Evolutionary conservation across 176 grass and related monocot genomes (phyloP).

Genomic region (Pharus latifolius): DNA sequence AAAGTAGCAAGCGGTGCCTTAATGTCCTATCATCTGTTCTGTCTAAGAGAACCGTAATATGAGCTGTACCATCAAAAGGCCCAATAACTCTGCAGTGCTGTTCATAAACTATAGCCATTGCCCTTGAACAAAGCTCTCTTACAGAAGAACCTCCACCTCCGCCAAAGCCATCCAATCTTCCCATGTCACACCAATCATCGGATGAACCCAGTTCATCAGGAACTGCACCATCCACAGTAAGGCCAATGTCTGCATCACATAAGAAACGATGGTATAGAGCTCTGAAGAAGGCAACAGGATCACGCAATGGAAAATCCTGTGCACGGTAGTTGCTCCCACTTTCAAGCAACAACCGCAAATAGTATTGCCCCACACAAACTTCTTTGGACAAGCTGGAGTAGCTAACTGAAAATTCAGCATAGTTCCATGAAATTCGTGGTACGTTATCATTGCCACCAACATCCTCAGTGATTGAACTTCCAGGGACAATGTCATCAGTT

Average conservation of each 20-base stretch:
- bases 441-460: constrained; percentile 43
- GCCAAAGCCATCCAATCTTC: constrained; percentile 97
- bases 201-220: constrained; percentile 94
- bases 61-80: constrained; percentile 89
- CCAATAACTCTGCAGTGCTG: constrained; percentile 90
- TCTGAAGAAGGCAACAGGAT: constrained; percentile 93
- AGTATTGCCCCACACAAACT: constrained; percentile 98
- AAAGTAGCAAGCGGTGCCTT: constrained; percentile 70
- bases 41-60: constrained; percentile 94
- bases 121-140: constrained; percentile 94
- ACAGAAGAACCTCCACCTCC: constrained; percentile 92
- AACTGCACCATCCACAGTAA: constrained; percentile 95
- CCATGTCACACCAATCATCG: constrained; percentile 99
- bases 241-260: constrained; percentile 92
- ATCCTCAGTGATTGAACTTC: constrained; percentile 53
- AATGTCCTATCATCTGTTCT: constrained; percentile 92
- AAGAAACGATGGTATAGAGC: constrained; percentile 97
- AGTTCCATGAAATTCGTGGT: constrained; percentile 97
- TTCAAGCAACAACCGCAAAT: constrained; percentile 81
- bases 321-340: constrained; percentile 74
- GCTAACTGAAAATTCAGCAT: constrained; percentile 85
- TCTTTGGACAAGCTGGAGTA: constrained; percentile 97
- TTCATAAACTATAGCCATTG: constrained; percentile 98
- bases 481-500: constrained; percentile 83
- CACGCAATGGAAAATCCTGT: constrained; percentile 84